phyloP scores from a whole-genome alignment of 1,139 yeast species.

The Kodamaea fungicola region DNA sequence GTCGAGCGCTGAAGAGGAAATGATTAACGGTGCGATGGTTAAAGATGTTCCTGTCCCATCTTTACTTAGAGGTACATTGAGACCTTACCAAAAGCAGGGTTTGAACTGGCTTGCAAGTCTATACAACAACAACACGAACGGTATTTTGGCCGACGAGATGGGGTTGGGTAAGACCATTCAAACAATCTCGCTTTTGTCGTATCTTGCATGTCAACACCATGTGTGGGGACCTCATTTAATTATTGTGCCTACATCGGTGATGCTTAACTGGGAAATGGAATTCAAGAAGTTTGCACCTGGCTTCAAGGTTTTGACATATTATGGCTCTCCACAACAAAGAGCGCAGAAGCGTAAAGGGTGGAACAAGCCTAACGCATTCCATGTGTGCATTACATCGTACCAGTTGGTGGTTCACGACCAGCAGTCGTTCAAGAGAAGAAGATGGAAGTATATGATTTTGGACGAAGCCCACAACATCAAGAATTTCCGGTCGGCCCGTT shows the following conservation, averaged over 20 bases:
- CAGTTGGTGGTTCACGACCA: conserved; percentile 97
- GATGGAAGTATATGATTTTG: conserved; percentile 93
- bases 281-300: conserved; percentile 98
- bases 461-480: conserved; percentile 99
- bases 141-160: conserved; percentile 98
- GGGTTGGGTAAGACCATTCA: conserved; percentile 98
- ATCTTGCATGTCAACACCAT: conserved; percentile 89
- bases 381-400: conserved; percentile 94
- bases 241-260: conserved; percentile 97
- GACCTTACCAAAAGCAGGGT: conserved; percentile 95
- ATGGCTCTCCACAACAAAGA: conserved; percentile 97
- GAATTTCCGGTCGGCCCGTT: conserved; percentile 90
- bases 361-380: conserved; percentile 95
- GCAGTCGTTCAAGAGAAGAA: conserved; percentile 84
- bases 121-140: conserved; percentile 89
- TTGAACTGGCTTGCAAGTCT: conserved; percentile 95
- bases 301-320: conserved; percentile 89
- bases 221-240: conserved; percentile 98
- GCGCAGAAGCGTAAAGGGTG: conserved; percentile 95
- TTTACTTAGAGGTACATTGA: conserved; percentile 72
- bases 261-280: conserved; percentile 99
- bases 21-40: conserved; percentile 46
- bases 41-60: conserved; percentile 68
- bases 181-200: conserved; percentile 81
- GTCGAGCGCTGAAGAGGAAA: conserved; percentile 13